Conservation (phyloP, 1,139 yeast genomes). For the Suhomyces maxii region DNA sequence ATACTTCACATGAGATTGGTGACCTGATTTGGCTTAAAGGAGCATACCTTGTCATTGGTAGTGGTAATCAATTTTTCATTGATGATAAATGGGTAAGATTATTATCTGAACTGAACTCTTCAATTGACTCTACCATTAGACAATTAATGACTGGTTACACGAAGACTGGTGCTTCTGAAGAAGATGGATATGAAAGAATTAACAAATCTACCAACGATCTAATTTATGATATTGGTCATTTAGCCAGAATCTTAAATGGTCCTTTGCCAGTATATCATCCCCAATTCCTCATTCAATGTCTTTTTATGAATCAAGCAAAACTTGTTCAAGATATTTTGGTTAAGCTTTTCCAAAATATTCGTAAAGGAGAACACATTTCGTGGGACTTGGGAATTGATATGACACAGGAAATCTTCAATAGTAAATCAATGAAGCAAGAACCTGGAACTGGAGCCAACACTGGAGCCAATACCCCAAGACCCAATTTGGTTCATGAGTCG, state of each 20-base stretch:
- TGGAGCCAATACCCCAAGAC: slow-evolving; percentile 7
- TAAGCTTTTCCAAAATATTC: slow-evolving; percentile 49
- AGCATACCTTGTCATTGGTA: slow-evolving; percentile 78
- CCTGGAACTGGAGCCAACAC: slow-evolving; percentile 2
- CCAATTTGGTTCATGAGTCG: slow-evolving; percentile 2
- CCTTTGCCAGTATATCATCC: slow-evolving; percentile 93
- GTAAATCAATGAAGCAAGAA: slow-evolving; percentile 1
- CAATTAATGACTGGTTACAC: slow-evolving; percentile 56
- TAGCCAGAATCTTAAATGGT: slow-evolving; percentile 79
- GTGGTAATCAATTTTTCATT: slow-evolving; percentile 86
- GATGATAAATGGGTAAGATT: slow-evolving; percentile 62
- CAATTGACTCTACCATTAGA: slow-evolving; percentile 37
- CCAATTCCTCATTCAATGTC: slow-evolving; percentile 75
- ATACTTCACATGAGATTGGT: slow-evolving; percentile 79
- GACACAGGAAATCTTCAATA: slow-evolving; percentile 16
- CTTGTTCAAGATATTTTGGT: slow-evolving; percentile 61
- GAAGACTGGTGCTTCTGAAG: slow-evolving; percentile 37
- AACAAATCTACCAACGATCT: slow-evolving; percentile 13
- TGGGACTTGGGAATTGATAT: slow-evolving; percentile 41
- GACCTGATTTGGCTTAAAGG: slow-evolving; percentile 84
- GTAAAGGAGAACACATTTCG: slow-evolving; percentile 35
- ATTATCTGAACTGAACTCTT: slow-evolving; percentile 25
- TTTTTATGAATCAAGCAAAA: slow-evolving; percentile 61
- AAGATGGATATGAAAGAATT: slow-evolving; percentile 19
- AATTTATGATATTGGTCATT: slow-evolving; percentile 43